Percentiles rank a stretch among this genome's conserved stretches.
phyloP scores from a whole-genome alignment of 768 basidiomycete genomes.

The Russula earlei region DNA sequence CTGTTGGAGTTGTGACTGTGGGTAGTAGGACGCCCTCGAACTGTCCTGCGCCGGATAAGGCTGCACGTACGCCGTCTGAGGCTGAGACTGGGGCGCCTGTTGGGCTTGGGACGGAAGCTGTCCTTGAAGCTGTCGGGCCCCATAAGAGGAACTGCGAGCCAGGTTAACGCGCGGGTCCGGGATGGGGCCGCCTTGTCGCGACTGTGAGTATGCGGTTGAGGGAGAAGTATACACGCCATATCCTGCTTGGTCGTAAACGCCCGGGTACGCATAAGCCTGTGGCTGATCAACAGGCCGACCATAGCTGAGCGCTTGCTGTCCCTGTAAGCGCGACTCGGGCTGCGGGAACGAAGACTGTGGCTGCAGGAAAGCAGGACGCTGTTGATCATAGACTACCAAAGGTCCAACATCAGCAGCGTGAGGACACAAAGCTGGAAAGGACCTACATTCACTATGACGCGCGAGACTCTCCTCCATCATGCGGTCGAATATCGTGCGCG shows the following conservation, averaged over 20 bases:
- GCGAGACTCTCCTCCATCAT: slow-evolving; percentile 91
- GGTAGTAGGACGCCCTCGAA: slow-evolving; percentile 19
- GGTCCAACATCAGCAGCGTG: neutral
- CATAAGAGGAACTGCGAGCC: slow-evolving; percentile 2
- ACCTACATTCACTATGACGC: slow-evolving; percentile 54
- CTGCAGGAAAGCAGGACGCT: slow-evolving; percentile 25
- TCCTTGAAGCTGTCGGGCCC: neutral
- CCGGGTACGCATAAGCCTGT: slow-evolving; percentile 42
- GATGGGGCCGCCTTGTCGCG: slow-evolving; percentile 23
- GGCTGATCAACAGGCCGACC: slow-evolving; percentile 26
- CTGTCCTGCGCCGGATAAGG: slow-evolving; percentile 20
- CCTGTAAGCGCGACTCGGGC: slow-evolving; percentile 26
- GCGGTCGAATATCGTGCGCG: slow-evolving; percentile 80
- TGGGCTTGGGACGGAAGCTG: slow-evolving; percentile 25
- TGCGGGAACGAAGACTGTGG: slow-evolving; percentile 23
- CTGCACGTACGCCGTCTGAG: slow-evolving; percentile 23
- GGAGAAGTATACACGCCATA: slow-evolving; percentile 34
- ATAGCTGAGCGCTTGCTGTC: slow-evolving; percentile 21
- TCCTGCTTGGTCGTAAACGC: slow-evolving; percentile 35
- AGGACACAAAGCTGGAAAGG: slow-evolving; percentile 16
- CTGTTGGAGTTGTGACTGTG: slow-evolving; percentile 13
- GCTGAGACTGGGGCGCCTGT: slow-evolving; percentile 22
- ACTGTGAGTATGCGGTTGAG: slow-evolving; percentile 24
- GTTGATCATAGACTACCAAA: slow-evolving; percentile 45
- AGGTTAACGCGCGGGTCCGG: neutral